Conservation (phyloP, 2,329 filamentous ascomycete genomes). For the Hypoxylon sp. region DNA sequence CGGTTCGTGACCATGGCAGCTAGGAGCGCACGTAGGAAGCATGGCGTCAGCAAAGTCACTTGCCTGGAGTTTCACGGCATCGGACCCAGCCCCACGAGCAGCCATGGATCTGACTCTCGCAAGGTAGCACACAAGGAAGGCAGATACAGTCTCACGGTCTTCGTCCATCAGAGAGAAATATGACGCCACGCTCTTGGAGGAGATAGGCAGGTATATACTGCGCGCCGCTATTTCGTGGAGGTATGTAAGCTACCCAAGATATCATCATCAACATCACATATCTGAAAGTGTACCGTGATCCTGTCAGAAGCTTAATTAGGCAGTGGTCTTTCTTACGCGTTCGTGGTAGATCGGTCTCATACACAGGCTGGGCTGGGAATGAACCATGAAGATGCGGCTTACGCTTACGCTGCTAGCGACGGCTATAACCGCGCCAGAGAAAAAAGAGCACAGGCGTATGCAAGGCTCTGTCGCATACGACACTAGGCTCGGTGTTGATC, state of each 20-base stretch:
- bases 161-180: background rate
- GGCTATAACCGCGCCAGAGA: background rate
- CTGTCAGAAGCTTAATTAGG: slow-evolving; percentile 30
- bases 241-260: too few relatives aligned
- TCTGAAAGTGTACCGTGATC: slow-evolving; percentile 13
- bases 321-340: slow-evolving; percentile 13
- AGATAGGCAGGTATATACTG: slow-evolving; percentile 19
- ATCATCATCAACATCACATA: slow-evolving; percentile 1
- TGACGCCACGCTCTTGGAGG: slow-evolving; percentile 3
- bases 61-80: slow-evolving; percentile 32
- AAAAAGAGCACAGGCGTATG: background rate
- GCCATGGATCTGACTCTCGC: slow-evolving; percentile 24
- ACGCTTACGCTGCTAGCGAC: background rate
- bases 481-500: background rate
- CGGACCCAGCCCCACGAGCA: slow-evolving; percentile 19
- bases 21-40: slow-evolving; percentile 11
- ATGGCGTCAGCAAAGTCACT: slow-evolving; percentile 34
- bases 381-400: background rate
- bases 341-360: background rate
- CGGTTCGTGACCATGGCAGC: slow-evolving; percentile 19
- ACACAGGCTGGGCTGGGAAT: too few relatives aligned
- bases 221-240: slow-evolving; percentile 12
- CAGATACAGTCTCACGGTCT: background rate
- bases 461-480: slow-evolving; percentile 4
- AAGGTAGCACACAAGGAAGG: background rate